Evolutionary conservation across 371 early-diverging fungal genomes (phyloP), one percentile per base, ranked within the genome.

Genomic region (Mucor velutinosus): DNA sequence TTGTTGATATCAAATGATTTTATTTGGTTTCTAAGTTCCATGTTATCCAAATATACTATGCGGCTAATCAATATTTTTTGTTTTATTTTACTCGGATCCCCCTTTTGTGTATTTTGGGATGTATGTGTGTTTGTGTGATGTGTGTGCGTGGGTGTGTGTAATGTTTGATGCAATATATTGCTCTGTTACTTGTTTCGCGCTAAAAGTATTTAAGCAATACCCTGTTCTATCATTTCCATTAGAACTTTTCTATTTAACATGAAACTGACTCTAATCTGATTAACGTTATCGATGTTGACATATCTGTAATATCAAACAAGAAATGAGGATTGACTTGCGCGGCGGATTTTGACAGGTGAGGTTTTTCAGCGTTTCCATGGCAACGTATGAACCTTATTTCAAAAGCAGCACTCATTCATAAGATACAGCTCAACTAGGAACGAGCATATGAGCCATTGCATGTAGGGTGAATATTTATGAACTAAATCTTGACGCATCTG

Each of bases 1-100:
- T 32, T 57, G 21, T 57, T 57, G 57, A 57, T 57, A 57, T 57
- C 57, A 57, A 57, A 57, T 57, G 57, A 57, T 57, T 57, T 27
- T 53, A 53, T 53, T 53, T 53, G 53, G 53, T 27, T 53, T 47
- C 47, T 27, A 53, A 53, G 53, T 53, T 51, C 51, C 12, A 4
- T 51, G 7, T 21, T 27, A 53, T 11, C 27, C 27, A 27, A 14
- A 53, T 15, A 53, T 27, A 53, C 15, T 47, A 17, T 53, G 53
- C 53, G 53, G 53, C 1, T 4, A 53, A 21, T 21, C 27, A 53
- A 53, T 21, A 19, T 25, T 14, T 25, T 53, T 53, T 53, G 25
- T 23, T 53, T 53, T 53, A 27, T 53, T 53, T 53, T 53, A 53
- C 53, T 53, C 53, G 53, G 53, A 53, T 53, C 53, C 53, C 27